These are phyloP conservation scores for Parathielavia appendiculata DNA, from an alignment of 495 filamentous ascomycete genomes.

Conservation along the genomic window DNA sequence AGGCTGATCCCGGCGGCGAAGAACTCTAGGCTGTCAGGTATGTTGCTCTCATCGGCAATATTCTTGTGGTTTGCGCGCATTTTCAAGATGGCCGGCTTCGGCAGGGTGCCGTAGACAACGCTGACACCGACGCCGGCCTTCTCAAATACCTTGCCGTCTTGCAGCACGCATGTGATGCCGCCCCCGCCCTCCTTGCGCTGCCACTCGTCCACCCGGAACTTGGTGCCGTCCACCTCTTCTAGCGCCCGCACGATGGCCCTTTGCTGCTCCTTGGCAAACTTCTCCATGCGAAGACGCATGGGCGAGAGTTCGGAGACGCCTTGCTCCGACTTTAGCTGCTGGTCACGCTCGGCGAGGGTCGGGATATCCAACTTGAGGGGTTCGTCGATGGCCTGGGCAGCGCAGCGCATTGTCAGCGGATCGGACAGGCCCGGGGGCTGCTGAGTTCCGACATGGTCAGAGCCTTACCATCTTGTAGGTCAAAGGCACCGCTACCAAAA, in stretches of 20 bases:
- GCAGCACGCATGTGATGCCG: constrained; percentile 88
- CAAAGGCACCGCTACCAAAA: constrained; percentile 24
- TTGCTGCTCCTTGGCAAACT: constrained; percentile 88
- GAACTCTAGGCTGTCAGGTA: constrained; percentile 76
- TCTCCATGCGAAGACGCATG: constrained; percentile 97
- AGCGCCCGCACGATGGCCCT: constrained; percentile 76
- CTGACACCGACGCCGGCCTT: constrained; percentile 96
- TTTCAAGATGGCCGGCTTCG: constrained; percentile 78
- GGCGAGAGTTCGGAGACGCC: constrained; percentile 68
- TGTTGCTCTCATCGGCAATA: constrained; percentile 57
- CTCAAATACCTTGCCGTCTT: constrained; percentile 95
- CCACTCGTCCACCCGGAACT: constrained; percentile 83
- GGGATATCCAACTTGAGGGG: constrained; percentile 38
- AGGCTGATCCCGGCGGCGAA: constrained; percentile 91
- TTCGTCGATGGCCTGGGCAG: constrained; percentile 34
- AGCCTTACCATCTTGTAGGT: constrained; percentile 33
- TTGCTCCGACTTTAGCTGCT: constrained; percentile 58
- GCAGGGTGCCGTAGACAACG: constrained; percentile 88
- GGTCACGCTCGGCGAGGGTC: constrained; percentile 69
- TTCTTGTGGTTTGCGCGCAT: constrained; percentile 97
- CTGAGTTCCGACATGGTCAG: background rate
- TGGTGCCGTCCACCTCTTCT: constrained; percentile 72
- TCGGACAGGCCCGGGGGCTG: background rate
- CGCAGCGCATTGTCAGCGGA: constrained; percentile 1
- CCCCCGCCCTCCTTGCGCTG: constrained; percentile 71